A percentile compares a stretch with the other conserved stretches of the same genome.
Evolutionary conservation across 2,329 filamentous ascomycete species (phyloP).

Genomic region (Xylariaceae sp.): DNA sequence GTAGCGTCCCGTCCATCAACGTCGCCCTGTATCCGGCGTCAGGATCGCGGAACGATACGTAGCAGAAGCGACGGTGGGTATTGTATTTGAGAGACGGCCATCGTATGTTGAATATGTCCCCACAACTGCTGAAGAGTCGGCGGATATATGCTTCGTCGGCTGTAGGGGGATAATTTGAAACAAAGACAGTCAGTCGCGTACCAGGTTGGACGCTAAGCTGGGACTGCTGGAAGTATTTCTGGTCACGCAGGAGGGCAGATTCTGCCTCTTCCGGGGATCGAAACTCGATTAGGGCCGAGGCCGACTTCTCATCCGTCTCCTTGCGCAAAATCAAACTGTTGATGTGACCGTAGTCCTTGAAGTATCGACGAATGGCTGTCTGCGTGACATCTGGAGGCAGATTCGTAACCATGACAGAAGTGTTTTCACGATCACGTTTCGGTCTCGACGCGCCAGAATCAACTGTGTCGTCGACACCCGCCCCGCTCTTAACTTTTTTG

Average conservation of each 20-base stretch:
- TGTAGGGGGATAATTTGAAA: conserved; percentile 81
- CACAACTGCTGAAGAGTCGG: conserved; percentile 65
- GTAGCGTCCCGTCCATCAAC: conserved; percentile 62
- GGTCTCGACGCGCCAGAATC: conserved; percentile 37
- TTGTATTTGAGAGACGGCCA: conserved; percentile 91
- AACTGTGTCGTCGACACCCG: conserved; percentile 28
- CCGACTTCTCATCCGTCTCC: conserved; percentile 54
- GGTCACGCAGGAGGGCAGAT: conserved; percentile 74
- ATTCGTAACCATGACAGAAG: conserved; percentile 74
- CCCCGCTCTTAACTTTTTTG: conserved; percentile 61
- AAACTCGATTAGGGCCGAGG: conserved; percentile 80
- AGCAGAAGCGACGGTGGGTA: conserved; percentile 86
- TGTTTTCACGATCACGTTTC: conserved; percentile 86
- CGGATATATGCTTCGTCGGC: conserved; percentile 68
- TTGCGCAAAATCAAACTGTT: conserved; percentile 66
- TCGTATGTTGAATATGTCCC: conserved; percentile 77
- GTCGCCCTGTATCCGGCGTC: conserved; percentile 67
- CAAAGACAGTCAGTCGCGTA: conserved; percentile 74
- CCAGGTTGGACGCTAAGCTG: conserved; percentile 71
- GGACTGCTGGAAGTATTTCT: conserved; percentile 69
- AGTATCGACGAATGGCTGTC: conserved; percentile 77
- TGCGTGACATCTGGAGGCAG: conserved; percentile 66
- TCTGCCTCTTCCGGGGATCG: conserved; percentile 72
- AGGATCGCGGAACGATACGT: conserved; percentile 75
- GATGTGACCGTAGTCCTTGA: conserved; percentile 82